Evolutionary conservation across 2,329 filamentous ascomycete genomes (phyloP).

Genomic region (Pestalotiopsis sp.): DNA sequence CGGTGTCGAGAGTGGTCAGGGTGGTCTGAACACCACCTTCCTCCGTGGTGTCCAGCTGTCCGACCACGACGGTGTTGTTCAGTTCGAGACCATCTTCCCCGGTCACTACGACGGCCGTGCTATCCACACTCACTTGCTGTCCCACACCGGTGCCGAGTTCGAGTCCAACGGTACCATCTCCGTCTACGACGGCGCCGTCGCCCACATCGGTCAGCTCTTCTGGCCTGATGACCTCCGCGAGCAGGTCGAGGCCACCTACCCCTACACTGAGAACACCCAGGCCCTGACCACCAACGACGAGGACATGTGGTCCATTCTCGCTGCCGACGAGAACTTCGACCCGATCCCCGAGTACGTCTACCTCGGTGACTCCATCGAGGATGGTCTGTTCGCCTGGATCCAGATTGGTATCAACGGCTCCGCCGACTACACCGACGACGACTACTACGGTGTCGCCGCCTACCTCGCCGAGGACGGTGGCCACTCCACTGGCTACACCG

Average conservation of each 20-base stretch:
- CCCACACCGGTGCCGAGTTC: constrained; percentile 29
- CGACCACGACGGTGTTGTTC: constrained; percentile 47
- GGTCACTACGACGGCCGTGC: constrained; percentile 42
- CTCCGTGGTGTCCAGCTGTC: constrained; percentile 51
- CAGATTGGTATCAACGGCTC: constrained; percentile 47
- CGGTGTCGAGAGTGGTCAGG: constrained; percentile 29
- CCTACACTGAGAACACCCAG: constrained; percentile 32
- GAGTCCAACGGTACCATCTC: constrained; percentile 32
- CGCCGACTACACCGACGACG: constrained; percentile 30
- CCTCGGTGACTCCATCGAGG: constrained; percentile 48
- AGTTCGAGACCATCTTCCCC: constrained; percentile 49
- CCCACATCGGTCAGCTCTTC: constrained; percentile 36
- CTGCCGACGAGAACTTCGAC: constrained; percentile 35
- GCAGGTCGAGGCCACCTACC: constrained; percentile 30
- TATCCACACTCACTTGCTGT: constrained; percentile 43
- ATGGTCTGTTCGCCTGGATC: constrained; percentile 52
- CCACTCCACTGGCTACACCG: constrained; percentile 22
- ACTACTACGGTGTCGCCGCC: constrained; percentile 28
- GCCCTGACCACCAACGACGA: constrained; percentile 32
- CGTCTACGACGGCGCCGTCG: constrained; percentile 27
- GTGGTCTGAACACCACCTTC: constrained; percentile 43
- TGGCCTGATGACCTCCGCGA: constrained; percentile 31
- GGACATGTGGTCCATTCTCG: constrained; percentile 33
- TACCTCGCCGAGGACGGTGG: constrained; percentile 30
- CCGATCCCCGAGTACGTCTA: constrained; percentile 55